These are phyloP conservation scores for Cornus kousa DNA, from an alignment of 148 eudicot genomes.

Conservation along the genomic window DNA sequence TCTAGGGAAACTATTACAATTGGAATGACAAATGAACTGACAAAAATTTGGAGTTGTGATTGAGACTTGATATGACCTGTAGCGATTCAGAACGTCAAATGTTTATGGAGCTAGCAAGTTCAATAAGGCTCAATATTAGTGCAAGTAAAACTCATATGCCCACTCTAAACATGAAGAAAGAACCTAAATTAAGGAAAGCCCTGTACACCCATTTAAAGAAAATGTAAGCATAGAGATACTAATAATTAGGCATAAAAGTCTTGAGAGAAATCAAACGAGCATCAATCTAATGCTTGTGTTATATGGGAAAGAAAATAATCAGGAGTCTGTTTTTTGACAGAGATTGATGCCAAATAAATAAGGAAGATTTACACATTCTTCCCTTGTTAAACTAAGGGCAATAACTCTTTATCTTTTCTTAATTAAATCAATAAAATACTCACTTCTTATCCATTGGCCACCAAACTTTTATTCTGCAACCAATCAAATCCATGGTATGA, in stretches of 20 bases:
- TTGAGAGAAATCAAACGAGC: neutral
- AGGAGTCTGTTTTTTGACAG: neutral
- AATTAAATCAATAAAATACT: conserved; percentile 26
- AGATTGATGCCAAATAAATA: neutral
- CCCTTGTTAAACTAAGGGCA: neutral
- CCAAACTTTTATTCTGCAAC: conserved; percentile 85
- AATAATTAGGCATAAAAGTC: neutral
- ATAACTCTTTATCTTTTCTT: neutral
- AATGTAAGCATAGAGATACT: neutral
- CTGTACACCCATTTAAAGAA: neutral
- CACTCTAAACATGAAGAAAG: neutral
- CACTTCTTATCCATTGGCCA: conserved; percentile 97
- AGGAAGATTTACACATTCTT: neutral
- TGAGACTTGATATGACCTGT: neutral
- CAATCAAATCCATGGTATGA: conserved; percentile 68
- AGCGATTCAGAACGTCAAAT: neutral
- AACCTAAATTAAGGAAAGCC: conserved; percentile 1
- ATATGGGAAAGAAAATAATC: neutral
- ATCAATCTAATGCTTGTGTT: neutral
- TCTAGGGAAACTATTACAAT: neutral
- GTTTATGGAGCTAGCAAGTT: neutral
- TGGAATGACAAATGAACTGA: neutral
- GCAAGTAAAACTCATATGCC: neutral
- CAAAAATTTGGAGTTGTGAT: neutral
- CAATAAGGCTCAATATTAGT: neutral